phyloP scores from a whole-genome alignment of 208 protist species.

The Wallacemonas rigidus region DNA sequence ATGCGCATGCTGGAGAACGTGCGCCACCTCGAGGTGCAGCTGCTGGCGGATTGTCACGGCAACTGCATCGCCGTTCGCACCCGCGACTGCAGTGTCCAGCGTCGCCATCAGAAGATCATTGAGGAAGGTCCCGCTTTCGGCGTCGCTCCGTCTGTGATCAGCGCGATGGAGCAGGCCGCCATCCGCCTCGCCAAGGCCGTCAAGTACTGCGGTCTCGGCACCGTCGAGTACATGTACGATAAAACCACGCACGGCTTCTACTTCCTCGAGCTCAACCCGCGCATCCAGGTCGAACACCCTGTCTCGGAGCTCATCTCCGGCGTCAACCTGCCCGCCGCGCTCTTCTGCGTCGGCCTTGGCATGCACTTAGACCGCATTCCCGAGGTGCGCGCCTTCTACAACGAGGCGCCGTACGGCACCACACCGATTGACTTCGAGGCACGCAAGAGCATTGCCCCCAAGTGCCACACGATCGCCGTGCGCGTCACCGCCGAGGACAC shows the following conservation, averaged over 20 bases:
- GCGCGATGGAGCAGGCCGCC: constrained; percentile 93
- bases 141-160: constrained; percentile 76
- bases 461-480: constrained; percentile 95
- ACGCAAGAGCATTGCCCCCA: constrained; percentile 47
- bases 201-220: constrained; percentile 94
- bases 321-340: constrained; percentile 95
- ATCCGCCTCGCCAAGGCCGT: constrained; percentile 93
- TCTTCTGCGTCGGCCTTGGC: constrained; percentile 97
- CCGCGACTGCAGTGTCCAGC: constrained; percentile 98
- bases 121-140: constrained; percentile 96
- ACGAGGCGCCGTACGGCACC: constrained; percentile 62
- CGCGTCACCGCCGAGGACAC: constrained; percentile 98
- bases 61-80: constrained; percentile 94
- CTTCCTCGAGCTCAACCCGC: constrained; percentile 98
- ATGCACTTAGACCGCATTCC: constrained; percentile 95
- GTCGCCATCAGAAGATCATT: constrained; percentile 98
- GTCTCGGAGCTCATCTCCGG: constrained; percentile 96
- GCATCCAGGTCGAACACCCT: constrained; percentile 98
- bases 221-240: constrained; percentile 98
- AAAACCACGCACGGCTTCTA: constrained; percentile 87
- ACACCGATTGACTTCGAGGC: constrained; percentile 90
- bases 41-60: constrained; percentile 95
- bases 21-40: constrained; percentile 97
- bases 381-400: constrained; percentile 95
- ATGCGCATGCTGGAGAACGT: constrained; percentile 95